Evolutionary conservation across 768 basidiomycete species (phyloP), one percentile per base, ranked within the genome.

Genomic region (Hypsizygus marmoreus): DNA sequence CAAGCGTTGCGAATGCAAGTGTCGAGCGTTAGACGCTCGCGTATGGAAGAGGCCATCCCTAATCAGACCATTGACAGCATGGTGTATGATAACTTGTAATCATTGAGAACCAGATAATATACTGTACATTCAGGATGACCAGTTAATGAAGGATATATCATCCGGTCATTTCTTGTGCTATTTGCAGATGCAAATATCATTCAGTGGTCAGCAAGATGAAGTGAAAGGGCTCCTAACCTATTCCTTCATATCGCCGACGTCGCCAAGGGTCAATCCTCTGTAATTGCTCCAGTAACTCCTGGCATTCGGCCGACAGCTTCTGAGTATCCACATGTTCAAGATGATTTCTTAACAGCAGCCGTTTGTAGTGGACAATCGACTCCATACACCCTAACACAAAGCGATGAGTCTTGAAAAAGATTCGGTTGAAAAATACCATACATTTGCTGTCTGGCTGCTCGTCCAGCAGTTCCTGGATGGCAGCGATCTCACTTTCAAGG

Each of bases 401-500:
- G 20, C 26, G 37, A 45, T 30, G 47, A 34, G 19, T 40, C n/a
- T 35, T 14, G 28, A 16, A 17, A 37, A 43, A 20, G 9, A 25
- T 28, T 37, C 14, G 32, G 39, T 20, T 6, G 44, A 24, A 24
- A 8, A 33, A 25, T 7, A 12, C 45, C 83, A 43, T 61, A 91
- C 94, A 97, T 76, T 92, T 95, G 55, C 91, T 91, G 55, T 95
- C 92, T 2, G 94, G 86, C 59, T 97, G 91, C 51, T 93, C 86
- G 25, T 86, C 82, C 20, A 95, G 69, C 12, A 99, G 75, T 53
- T 95, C 92, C 54, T 86, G 74, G 40, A 97, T 93, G 4, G 81
- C 75, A 3, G 58, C 56, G 19, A 98, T 88, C 64, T 99, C 95
- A 13, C 86, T 74, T 32, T 78, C 70, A 11, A 99, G 65, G 3